Conservation (phyloP, 164 flowering plant species). For the Magnolia sinica region DNA sequence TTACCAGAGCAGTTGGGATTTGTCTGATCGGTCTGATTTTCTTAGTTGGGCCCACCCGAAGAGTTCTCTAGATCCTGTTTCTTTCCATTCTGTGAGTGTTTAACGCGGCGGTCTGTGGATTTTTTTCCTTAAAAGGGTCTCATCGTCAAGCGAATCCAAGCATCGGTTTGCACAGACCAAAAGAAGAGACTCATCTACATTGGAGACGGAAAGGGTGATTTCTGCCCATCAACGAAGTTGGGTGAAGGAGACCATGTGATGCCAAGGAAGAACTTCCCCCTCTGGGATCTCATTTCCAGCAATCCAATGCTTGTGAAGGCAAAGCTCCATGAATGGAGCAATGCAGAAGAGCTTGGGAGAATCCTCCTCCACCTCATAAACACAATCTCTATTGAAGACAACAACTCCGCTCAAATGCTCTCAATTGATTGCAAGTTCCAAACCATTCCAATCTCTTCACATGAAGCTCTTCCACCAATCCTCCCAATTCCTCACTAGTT, state of each 20-base stretch:
- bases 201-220: conserved; percentile 83
- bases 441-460: conserved; percentile 10
- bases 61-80: not conserved
- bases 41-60: not conserved
- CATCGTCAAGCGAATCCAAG: conserved; percentile 47
- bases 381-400: not conserved
- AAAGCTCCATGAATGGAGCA: conserved; percentile 63
- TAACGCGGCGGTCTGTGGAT: not conserved
- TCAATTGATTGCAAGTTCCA: conserved; percentile 18
- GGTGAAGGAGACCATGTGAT: conserved; percentile 57
- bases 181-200: conserved; percentile 51
- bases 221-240: conserved; percentile 69
- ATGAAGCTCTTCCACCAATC: conserved; percentile 15
- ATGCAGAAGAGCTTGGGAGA: conserved; percentile 58
- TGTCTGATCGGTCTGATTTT: not conserved
- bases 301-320: conserved; percentile 51
- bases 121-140: conserved; percentile 41
- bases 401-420: conserved; percentile 1
- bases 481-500: conserved; percentile 19
- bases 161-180: conserved; percentile 20
- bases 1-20: not conserved
- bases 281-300: conserved; percentile 43
- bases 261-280: conserved; percentile 74
- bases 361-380: conserved; percentile 40
- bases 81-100: not conserved